Percentiles rank a stretch among this genome's conserved stretches.
phyloP scores from a whole-genome alignment of 139 green algal genomes.

The Coelastrella sp. region DNA sequence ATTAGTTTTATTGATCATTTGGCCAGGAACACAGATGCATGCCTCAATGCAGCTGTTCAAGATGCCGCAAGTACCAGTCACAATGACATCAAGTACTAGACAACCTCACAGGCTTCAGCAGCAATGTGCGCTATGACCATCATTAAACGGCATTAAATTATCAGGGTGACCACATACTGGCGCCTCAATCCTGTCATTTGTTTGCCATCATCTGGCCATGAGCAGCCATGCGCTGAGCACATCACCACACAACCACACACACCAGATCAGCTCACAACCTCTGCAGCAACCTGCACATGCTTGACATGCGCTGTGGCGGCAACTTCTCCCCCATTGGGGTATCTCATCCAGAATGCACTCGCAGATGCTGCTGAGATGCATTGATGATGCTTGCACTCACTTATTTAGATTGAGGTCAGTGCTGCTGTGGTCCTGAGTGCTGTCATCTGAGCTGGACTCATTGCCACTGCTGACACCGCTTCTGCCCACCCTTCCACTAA shows the following conservation, averaged over 20 bases:
- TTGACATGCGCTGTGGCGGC: background rate
- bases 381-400: background rate
- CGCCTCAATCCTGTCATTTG: background rate
- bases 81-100: background rate
- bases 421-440: background rate
- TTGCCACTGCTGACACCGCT: slow-evolving; percentile 2
- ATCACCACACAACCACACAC: background rate
- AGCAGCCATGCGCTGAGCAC: background rate
- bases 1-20: background rate
- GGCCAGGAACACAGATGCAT: too few species aligned
- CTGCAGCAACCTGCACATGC: background rate
- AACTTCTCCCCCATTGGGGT: background rate
- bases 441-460: background rate
- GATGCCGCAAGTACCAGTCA: background rate
- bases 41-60: too few species aligned
- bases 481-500: background rate
- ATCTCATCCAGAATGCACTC: background rate
- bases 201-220: background rate
- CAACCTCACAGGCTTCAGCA: background rate
- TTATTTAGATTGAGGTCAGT: slow-evolving; percentile 2
- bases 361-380: background rate
- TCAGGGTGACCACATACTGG: background rate
- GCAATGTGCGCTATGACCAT: background rate
- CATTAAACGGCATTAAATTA: background rate
- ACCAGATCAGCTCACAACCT: background rate